A percentile compares a stretch with the other conserved stretches of the same genome.
phyloP scores from a whole-genome alignment of 1,284 basidiomycete species.

The Mrakiaceae sp. region DNA sequence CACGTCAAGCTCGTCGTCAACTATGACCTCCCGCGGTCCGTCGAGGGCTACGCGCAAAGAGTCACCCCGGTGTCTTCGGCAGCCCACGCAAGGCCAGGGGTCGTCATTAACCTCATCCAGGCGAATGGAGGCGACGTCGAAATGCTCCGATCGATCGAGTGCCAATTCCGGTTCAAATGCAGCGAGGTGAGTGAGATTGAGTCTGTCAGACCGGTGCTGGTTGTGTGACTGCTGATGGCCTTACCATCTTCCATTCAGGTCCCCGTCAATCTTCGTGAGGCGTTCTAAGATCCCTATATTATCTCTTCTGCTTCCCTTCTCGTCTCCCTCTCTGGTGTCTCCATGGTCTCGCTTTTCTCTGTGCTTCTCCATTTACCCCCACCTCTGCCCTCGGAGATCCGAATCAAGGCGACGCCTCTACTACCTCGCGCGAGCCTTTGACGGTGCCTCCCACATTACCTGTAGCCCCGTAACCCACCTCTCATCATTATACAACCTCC shows the following conservation, averaged over 20 bases:
- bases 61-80: slow-evolving; percentile 4
- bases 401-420: not conserved
- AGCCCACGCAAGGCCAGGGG: slow-evolving; percentile 42
- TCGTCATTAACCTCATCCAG: slow-evolving; percentile 89
- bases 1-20: slow-evolving; percentile 87
- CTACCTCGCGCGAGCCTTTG: not conserved
- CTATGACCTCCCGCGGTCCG: slow-evolving; percentile 87
- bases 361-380: not conserved
- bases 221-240: too few species aligned
- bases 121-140: slow-evolving; percentile 94
- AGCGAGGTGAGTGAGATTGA: slow-evolving; percentile 7
- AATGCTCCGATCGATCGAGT: slow-evolving; percentile 94
- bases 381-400: not conserved
- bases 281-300: slow-evolving; percentile 3
- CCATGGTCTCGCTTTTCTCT: not conserved
- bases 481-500: not conserved
- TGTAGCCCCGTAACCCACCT: not conserved
- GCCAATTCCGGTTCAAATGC: slow-evolving; percentile 71
- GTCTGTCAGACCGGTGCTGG: too few species aligned
- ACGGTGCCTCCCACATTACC: not conserved
- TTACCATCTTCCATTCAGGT: not conserved
- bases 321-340: not conserved
- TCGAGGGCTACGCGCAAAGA: slow-evolving; percentile 85
- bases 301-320: not conserved
- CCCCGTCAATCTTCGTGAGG: slow-evolving; percentile 16